Evolutionary conservation across 768 basidiomycete genomes (phyloP), one percentile per base, ranked within the genome.

Genomic region (Mycena alexandri): DNA sequence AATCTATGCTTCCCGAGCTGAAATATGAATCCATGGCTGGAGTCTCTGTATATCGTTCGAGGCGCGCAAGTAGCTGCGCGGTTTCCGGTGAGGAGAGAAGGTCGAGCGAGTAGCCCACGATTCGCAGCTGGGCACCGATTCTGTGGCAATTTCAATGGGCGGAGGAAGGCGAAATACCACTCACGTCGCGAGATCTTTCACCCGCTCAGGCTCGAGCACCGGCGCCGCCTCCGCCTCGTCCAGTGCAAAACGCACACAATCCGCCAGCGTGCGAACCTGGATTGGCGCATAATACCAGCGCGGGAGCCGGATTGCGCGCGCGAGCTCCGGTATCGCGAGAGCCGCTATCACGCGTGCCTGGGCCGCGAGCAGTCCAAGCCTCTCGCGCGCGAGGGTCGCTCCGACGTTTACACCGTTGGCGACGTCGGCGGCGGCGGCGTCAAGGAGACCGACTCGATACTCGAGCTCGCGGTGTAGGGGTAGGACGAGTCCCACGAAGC

Each of bases 181-280:
- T 41, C 29, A 61, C 60, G 60, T 61, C 29, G 41, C 6, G 2
- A 61, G 38, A 10, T 61, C 60, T 11, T 25, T 38, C 22, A 52
- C 21, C 11, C 41, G 29, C 14, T 55, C 54, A 21, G 54, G 54
- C 22, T 55, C 54, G 5, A 55, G 38, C 13, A 42, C 38, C 4
- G 24, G 16, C 41, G 25, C 21, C n/a, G 24, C 41, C 29, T 61
- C 60, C 8, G 42, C 51, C 19, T 61, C 41, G 9, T 43, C 38
- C 19, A 61, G 41, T 10, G 60, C 50, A 13, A 61, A 61, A 19
- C 2, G 19, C n/a, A 38, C 48, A 19, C 42, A 61, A 2, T 61
- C 48, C 24, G 24, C 22, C 22, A 61, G 11, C 19, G 48, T 42
- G 36, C 10, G 14, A 21, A 36, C 17, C 16, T 48, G 36, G 4